Conservation (phyloP, 108 stramenopile species). For the Chaetoceros muelleri region DNA sequence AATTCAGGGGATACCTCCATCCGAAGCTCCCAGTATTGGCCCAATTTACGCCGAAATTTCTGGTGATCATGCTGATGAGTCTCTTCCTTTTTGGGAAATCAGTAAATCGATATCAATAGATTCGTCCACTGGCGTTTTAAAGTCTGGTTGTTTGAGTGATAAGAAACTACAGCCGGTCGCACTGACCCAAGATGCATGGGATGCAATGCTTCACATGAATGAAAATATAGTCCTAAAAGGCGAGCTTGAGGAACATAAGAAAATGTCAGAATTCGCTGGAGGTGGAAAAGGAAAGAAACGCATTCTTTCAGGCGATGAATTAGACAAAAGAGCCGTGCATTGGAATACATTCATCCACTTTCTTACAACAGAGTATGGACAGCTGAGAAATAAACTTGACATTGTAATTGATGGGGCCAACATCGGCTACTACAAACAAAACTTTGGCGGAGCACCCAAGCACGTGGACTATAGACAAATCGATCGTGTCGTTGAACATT, state of each 20-base stretch:
- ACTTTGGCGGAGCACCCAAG: conserved; percentile 66
- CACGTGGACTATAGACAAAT: conserved; percentile 92
- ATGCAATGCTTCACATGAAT: conserved; percentile 66
- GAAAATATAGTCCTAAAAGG: conserved; percentile 60
- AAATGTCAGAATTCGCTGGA: conserved; percentile 57
- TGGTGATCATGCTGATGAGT: not conserved
- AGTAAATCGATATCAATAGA: conserved; percentile 41
- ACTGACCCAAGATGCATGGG: conserved; percentile 40
- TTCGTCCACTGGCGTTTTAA: conserved; percentile 32
- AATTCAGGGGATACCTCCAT: not conserved
- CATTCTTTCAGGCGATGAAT: conserved; percentile 9
- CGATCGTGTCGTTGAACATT: conserved; percentile 68
- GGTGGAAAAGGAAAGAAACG: conserved; percentile 79
- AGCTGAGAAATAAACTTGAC: conserved; percentile 15
- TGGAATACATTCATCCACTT: conserved; percentile 30
- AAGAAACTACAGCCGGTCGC: conserved; percentile 39
- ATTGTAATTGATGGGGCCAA: conserved; percentile 97
- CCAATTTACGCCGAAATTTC: not conserved
- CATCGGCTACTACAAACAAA: conserved; percentile 90
- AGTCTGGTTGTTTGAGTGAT: conserved; percentile 33
- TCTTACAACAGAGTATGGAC: conserved; percentile 8
- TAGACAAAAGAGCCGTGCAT: conserved; percentile 13
- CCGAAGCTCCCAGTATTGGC: not conserved
- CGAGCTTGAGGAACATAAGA: conserved; percentile 27
- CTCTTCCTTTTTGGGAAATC: conserved; percentile 21